Conservation (phyloP, 345 rosid species). For the Citropsis articulata region DNA sequence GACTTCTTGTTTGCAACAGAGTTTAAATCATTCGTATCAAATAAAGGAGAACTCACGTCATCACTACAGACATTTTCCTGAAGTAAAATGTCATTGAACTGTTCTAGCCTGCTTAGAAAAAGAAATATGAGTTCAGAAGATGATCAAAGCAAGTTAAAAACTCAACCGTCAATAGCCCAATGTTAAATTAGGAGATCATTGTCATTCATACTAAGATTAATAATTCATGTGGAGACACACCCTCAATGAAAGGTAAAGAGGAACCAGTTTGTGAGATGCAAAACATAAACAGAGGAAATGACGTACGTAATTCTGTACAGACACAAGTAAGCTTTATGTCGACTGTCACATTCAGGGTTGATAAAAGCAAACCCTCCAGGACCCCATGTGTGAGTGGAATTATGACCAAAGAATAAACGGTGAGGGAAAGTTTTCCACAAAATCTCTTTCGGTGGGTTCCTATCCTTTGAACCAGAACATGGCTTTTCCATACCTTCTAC, state of each 20-base stretch:
- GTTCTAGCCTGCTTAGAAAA: slow-evolving; percentile 70
- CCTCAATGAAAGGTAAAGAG: background rate
- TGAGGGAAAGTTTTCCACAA: slow-evolving; percentile 72
- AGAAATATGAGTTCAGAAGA: background rate
- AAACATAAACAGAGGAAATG: slow-evolving; percentile 1
- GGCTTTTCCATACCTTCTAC: slow-evolving; percentile 65
- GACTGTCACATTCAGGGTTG: slow-evolving; percentile 47
- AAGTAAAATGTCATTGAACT: slow-evolving; percentile 78
- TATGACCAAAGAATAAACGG: slow-evolving; percentile 81
- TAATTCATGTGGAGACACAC: background rate
- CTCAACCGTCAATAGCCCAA: background rate
- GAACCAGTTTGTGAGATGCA: background rate
- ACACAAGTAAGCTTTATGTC: slow-evolving; percentile 53
- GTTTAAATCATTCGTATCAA: slow-evolving; percentile 51
- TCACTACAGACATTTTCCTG: slow-evolving; percentile 55
- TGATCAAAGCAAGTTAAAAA: background rate
- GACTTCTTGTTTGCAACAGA: slow-evolving; percentile 41
- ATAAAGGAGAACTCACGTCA: slow-evolving; percentile 39
- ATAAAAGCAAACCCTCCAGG: slow-evolving; percentile 86
- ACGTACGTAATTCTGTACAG: slow-evolving; percentile 79
- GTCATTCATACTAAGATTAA: background rate
- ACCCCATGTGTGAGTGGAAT: slow-evolving; percentile 65
- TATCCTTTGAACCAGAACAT: slow-evolving; percentile 76
- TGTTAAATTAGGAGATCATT: background rate
- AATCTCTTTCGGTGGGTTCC: slow-evolving; percentile 61